These are phyloP conservation scores for Tetradesmus lagerheimii DNA, from an alignment of 139 green algal species.

Conservation along the genomic window DNA sequence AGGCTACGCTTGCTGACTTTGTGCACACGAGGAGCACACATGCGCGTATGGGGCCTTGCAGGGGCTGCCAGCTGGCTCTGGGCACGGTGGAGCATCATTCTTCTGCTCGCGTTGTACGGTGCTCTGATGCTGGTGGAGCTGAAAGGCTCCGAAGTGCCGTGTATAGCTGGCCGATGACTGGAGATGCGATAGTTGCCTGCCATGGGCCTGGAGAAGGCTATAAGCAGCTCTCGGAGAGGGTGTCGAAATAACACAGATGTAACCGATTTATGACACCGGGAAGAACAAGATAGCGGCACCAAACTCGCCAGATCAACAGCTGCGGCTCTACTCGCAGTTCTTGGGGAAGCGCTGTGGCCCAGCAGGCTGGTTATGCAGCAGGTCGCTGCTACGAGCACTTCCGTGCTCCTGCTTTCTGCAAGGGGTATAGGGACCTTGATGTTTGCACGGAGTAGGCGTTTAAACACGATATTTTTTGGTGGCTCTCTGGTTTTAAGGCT, in stretches of 20 bases:
- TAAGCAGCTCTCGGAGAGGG: neutral
- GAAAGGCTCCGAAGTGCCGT: neutral
- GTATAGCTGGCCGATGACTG: neutral
- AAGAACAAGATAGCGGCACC: neutral
- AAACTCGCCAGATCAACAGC: too few relatives aligned
- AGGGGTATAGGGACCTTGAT: too few relatives aligned
- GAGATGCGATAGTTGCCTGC: neutral
- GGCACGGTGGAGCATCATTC: neutral
- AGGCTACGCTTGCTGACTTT: neutral
- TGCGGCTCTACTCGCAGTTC: neutral
- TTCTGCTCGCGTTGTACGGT: neutral
- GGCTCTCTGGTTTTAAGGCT: too few relatives aligned
- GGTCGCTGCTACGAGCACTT: too few relatives aligned
- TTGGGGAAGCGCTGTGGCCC: neutral
- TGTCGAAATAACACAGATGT: neutral
- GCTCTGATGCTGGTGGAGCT: neutral
- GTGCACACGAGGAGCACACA: neutral
- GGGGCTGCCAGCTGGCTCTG: neutral
- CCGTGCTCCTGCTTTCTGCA: too few relatives aligned
- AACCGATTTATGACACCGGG: neutral
- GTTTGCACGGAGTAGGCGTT: too few relatives aligned
- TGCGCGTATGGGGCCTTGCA: neutral
- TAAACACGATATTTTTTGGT: too few relatives aligned
- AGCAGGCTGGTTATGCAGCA: neutral
- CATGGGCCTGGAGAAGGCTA: neutral